phyloP scores from a whole-genome alignment of 345 rosid genomes.

The Ceriops zippeliana region DNA sequence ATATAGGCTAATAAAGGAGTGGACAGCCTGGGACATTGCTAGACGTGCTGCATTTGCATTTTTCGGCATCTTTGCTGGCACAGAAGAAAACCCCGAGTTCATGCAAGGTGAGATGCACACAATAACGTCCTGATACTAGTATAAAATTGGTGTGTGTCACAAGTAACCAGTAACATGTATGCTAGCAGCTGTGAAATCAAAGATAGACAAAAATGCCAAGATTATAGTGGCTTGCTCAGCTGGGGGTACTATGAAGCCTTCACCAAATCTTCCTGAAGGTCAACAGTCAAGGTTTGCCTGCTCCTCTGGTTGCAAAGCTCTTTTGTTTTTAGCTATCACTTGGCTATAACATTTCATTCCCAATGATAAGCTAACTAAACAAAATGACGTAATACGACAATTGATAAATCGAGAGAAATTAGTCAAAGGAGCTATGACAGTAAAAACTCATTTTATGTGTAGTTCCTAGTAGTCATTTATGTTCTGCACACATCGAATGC shows the following conservation, averaged over 20 bases:
- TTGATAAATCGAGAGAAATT: too few relatives aligned
- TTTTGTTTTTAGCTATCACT: not conserved
- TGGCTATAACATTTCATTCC: not conserved
- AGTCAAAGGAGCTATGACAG: too few relatives aligned
- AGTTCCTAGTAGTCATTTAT: too few relatives aligned
- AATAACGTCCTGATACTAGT: constrained; percentile 9
- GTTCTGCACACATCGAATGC: not conserved
- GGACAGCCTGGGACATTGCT: constrained; percentile 99
- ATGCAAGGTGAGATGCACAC: constrained; percentile 43
- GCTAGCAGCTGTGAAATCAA: constrained; percentile 68
- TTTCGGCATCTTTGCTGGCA: constrained; percentile 94
- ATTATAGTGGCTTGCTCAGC: constrained; percentile 92
- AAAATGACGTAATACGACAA: too few relatives aligned
- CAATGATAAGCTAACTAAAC: too few relatives aligned
- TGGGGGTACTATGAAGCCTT: constrained; percentile 84
- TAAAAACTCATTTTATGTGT: too few relatives aligned
- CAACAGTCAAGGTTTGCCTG: constrained; percentile 73
- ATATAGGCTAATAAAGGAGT: constrained; percentile 89
- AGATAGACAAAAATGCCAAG: constrained; percentile 72
- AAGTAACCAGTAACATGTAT: not conserved
- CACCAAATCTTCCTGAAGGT: constrained; percentile 90
- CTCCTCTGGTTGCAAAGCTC: not conserved
- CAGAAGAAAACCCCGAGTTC: constrained; percentile 96
- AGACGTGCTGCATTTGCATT: constrained; percentile 96
- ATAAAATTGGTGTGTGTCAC: not conserved